Evolutionary conservation across 129 eudicot genomes (phyloP).

Genomic region (Helianthus tuberosus): DNA sequence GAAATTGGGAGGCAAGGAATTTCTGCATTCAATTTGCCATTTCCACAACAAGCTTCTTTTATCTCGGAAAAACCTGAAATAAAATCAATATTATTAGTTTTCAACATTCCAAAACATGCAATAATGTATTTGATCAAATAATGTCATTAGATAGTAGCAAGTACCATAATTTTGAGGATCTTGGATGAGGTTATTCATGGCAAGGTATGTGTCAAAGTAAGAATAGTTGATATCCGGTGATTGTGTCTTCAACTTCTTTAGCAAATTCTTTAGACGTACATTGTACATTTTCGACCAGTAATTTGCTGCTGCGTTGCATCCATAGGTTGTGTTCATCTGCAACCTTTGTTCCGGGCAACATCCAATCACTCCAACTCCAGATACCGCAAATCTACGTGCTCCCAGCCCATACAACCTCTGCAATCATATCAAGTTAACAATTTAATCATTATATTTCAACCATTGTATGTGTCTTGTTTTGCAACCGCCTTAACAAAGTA

Average conservation of each 20-base stretch:
- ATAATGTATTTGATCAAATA: background rate
- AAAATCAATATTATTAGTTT: background rate
- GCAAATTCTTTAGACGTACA: constrained; percentile 33
- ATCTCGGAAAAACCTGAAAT: constrained; percentile 67
- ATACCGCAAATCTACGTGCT: constrained; percentile 54
- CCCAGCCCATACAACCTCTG: constrained; percentile 60
- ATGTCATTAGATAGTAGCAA: background rate
- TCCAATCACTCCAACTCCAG: constrained; percentile 64
- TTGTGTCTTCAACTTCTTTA: constrained; percentile 41
- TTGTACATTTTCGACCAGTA: constrained; percentile 63
- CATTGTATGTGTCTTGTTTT: background rate
- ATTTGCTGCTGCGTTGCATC: constrained; percentile 52
- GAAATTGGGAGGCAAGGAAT: constrained; percentile 65
- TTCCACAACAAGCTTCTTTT: constrained; percentile 81
- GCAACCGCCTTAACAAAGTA: background rate
- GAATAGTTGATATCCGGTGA: constrained; percentile 55
- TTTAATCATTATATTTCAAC: background rate
- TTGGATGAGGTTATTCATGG: constrained; percentile 43
- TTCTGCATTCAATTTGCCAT: constrained; percentile 58
- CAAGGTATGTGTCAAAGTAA: constrained; percentile 52
- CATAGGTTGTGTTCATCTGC: constrained; percentile 32
- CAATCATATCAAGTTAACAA: background rate
- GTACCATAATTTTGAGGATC: constrained; percentile 70
- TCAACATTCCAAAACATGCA: background rate
- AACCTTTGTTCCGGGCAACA: constrained; percentile 64